Evolutionary conservation across 495 filamentous ascomycete genomes (phyloP).

Genomic region (Xylaria grammica): DNA sequence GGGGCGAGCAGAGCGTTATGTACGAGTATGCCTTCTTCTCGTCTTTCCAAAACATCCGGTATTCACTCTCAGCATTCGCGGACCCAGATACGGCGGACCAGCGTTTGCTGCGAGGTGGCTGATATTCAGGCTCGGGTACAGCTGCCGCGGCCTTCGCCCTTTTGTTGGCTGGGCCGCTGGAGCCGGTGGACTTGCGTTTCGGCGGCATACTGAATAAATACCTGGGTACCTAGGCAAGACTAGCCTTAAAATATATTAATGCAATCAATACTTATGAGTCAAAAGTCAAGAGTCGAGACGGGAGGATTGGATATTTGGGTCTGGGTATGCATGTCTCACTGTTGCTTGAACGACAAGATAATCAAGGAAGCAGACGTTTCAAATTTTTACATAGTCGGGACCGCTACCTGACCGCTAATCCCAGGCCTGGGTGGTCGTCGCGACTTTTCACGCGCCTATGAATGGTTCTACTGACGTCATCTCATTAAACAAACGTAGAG

Average conservation of each 20-base stretch:
- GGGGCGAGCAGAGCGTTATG: slow-evolving; percentile 40
- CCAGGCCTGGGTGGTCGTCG: not conserved
- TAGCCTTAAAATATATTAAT: not conserved
- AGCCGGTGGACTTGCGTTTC: slow-evolving; percentile 27
- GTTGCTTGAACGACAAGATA: too few species aligned
- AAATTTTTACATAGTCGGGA: not conserved
- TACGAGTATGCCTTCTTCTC: slow-evolving; percentile 38
- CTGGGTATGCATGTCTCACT: too few species aligned
- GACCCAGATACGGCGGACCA: slow-evolving; percentile 49
- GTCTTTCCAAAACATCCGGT: slow-evolving; percentile 32
- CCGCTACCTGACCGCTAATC: too few species aligned
- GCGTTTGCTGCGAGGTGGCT: slow-evolving; percentile 38
- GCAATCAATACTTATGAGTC: not conserved
- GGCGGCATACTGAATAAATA: slow-evolving; percentile 32
- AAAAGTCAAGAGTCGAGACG: not conserved
- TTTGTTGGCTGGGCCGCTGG: slow-evolving; percentile 33
- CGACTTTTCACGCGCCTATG: not conserved
- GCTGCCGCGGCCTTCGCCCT: slow-evolving; percentile 24
- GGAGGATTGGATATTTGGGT: not conserved
- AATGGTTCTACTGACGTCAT: not conserved
- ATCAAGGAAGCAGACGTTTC: not conserved
- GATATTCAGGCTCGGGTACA: slow-evolving; percentile 6
- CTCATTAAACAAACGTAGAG: too few species aligned
- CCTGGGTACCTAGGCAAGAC: not conserved
- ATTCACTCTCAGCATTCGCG: slow-evolving; percentile 43